Evolutionary conservation across 129 eudicot species (phyloP).

Genomic region (Lonicera japonica): DNA sequence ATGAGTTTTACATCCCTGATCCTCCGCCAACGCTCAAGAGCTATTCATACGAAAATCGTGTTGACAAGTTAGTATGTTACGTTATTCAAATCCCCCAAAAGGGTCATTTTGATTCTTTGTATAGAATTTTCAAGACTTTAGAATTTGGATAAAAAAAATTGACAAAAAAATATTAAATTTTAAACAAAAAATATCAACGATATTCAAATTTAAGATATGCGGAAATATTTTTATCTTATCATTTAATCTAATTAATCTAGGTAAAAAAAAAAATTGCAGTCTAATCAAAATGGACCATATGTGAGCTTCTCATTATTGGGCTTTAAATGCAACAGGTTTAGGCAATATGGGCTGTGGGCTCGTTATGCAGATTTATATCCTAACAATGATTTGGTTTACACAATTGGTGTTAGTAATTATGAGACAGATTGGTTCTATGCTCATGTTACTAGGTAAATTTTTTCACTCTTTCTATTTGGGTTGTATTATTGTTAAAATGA

Average conservation of each 20-base stretch:
- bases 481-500: too few relatives aligned
- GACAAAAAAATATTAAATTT: background rate
- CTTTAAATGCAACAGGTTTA: constrained; percentile 15
- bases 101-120: background rate
- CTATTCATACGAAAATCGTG: background rate
- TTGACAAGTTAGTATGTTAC: background rate
- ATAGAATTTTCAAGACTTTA: background rate
- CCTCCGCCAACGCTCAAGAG: constrained; percentile 3
- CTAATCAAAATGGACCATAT: too few relatives aligned
- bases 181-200: background rate
- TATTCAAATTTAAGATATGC: too few relatives aligned
- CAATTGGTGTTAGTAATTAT: constrained; percentile 25
- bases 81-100: too few relatives aligned
- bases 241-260: too few relatives aligned
- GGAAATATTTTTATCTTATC: background rate
- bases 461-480: background rate
- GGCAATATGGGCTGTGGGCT: constrained; percentile 41
- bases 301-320: background rate
- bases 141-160: background rate
- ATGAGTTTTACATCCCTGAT: constrained; percentile 16
- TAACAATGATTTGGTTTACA: constrained; percentile 21
- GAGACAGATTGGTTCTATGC: constrained; percentile 43
- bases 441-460: constrained; percentile 35
- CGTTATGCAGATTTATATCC: constrained; percentile 37
- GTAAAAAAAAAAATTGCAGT: too few relatives aligned